These are phyloP conservation scores for Planoprotostelium fungivorum DNA, from an alignment of 78 protist species.

Conservation along the genomic window DNA sequence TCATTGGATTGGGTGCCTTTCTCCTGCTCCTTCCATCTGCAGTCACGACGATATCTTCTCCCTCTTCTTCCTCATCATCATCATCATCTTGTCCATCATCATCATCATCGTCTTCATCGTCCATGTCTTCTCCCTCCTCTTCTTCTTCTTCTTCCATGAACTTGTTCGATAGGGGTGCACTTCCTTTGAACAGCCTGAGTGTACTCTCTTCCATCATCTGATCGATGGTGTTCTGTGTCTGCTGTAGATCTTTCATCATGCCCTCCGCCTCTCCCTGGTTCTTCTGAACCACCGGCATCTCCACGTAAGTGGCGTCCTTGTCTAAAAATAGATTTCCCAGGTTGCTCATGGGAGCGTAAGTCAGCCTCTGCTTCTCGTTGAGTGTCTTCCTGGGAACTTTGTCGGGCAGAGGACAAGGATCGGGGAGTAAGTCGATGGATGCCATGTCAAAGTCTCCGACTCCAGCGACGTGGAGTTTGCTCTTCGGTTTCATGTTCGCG, in stretches of 20 bases:
- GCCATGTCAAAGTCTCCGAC: slow-evolving; percentile 89
- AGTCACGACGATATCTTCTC: too few relatives aligned
- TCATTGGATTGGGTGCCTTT: slow-evolving; percentile 6
- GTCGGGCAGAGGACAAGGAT: slow-evolving; percentile 95
- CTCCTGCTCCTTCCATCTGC: slow-evolving; percentile 38
- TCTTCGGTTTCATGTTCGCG: slow-evolving; percentile 70
- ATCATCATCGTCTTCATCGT: slow-evolving; percentile 16
- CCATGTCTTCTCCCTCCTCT: slow-evolving; percentile 12
- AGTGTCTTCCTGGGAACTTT: slow-evolving; percentile 40
- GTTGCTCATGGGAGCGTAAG: slow-evolving; percentile 93
- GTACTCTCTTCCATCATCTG: slow-evolving; percentile 3
- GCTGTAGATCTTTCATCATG: neutral
- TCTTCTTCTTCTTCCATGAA: neutral
- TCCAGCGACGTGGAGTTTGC: slow-evolving; percentile 95
- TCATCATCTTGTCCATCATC: slow-evolving; percentile 66
- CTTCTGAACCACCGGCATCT: slow-evolving; percentile 45
- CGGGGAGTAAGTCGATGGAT: slow-evolving; percentile 66
- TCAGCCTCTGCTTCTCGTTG: slow-evolving; percentile 60
- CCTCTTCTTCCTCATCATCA: slow-evolving; percentile 30
- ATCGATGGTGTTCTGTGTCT: neutral
- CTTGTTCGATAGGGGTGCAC: neutral
- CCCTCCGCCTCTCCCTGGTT: neutral
- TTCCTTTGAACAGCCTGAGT: neutral
- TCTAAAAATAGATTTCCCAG: slow-evolving; percentile 95
- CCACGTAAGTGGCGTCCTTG: slow-evolving; percentile 94